phyloP scores from a whole-genome alignment of 805 yeast genomes.

The Wickerhamomyces rabaulensis region DNA sequence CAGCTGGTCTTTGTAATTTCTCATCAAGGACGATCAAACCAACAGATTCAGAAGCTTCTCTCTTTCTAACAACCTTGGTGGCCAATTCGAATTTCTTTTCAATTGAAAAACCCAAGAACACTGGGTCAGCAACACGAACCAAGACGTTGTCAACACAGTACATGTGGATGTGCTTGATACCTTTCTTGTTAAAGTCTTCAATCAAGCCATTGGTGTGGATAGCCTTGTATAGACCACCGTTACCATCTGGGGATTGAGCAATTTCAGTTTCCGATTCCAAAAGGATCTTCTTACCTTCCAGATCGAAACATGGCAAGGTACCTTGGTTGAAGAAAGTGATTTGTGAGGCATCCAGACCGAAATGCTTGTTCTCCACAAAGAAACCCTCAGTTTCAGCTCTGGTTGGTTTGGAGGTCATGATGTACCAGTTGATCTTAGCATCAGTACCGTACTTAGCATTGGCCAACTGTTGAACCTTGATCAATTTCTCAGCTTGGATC shows the following conservation, averaged over 20 bases:
- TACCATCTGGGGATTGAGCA: conserved; percentile 94
- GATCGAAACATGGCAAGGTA: conserved; percentile 80
- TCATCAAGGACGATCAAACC: conserved; percentile 81
- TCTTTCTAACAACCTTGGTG: conserved; percentile 91
- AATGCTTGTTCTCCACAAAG: conserved; percentile 55
- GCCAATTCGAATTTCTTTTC: conserved; percentile 65
- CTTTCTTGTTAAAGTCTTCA: conserved; percentile 59
- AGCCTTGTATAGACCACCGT: conserved; percentile 94
- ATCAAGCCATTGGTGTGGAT: conserved; percentile 58
- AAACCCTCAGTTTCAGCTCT: conserved; percentile 66
- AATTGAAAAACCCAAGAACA: conserved; percentile 76
- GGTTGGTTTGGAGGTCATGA: conserved; percentile 94
- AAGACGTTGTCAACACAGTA: conserved; percentile 94
- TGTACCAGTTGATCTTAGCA: conserved; percentile 67
- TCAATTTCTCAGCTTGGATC: conserved; percentile 84
- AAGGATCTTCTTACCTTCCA: conserved; percentile 65
- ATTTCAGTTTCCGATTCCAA: conserved; percentile 49
- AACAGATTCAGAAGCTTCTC: conserved; percentile 81
- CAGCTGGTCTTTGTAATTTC: conserved; percentile 61
- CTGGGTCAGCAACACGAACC: conserved; percentile 91
- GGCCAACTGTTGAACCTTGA: conserved; percentile 56
- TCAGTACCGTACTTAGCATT: conserved; percentile 23
- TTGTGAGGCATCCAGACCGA: conserved; percentile 61
- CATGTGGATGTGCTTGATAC: conserved; percentile 88
- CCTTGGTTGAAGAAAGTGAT: conserved; percentile 90